A percentile compares a stretch with the other conserved stretches of the same genome.
These are phyloP conservation scores for Metschnikowia lochheadii DNA, from an alignment of 805 yeast species.

Conservation along the genomic window DNA sequence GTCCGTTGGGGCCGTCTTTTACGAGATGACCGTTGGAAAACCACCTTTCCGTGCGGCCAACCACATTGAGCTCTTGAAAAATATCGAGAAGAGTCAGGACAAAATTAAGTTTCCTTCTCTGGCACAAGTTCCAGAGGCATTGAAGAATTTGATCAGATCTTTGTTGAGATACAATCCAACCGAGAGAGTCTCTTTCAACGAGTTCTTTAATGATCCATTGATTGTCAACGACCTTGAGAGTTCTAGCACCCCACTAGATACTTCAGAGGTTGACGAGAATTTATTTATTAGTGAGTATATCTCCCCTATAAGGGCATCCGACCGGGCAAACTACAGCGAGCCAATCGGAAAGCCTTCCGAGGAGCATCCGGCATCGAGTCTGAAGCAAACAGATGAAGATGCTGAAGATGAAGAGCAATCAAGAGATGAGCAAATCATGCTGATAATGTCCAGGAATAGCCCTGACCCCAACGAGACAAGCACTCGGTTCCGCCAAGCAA, in stretches of 20 bases:
- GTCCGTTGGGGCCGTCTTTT: constrained; percentile 96
- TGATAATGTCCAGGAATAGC: constrained; percentile 39
- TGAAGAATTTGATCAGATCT: constrained; percentile 68
- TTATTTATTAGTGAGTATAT: constrained; percentile 83
- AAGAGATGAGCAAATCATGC: constrained; percentile 45
- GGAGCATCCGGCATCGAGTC: not conserved
- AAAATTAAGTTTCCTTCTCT: constrained; percentile 70
- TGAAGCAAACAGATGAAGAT: not conserved
- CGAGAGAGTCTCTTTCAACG: constrained; percentile 83
- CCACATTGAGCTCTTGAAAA: constrained; percentile 83
- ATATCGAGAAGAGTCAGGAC: constrained; percentile 80
- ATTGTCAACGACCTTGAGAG: constrained; percentile 52
- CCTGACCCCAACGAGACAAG: constrained; percentile 37
- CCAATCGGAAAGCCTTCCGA: constrained; percentile 13
- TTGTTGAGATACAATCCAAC: constrained; percentile 80
- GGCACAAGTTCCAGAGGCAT: constrained; percentile 58
- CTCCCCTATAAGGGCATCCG: constrained; percentile 34
- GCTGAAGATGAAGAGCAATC: constrained; percentile 3
- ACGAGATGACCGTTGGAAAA: constrained; percentile 93
- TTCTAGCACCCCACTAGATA: constrained; percentile 56
- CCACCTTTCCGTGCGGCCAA: constrained; percentile 95
- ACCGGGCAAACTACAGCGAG: constrained; percentile 19
- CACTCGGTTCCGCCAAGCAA: constrained; percentile 23
- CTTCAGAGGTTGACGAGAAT: constrained; percentile 69
- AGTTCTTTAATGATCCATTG: constrained; percentile 74